Base-by-base conservation (phyloP, 495 filamentous ascomycete genomes). In the Annulohypoxylon stygium region DNA sequence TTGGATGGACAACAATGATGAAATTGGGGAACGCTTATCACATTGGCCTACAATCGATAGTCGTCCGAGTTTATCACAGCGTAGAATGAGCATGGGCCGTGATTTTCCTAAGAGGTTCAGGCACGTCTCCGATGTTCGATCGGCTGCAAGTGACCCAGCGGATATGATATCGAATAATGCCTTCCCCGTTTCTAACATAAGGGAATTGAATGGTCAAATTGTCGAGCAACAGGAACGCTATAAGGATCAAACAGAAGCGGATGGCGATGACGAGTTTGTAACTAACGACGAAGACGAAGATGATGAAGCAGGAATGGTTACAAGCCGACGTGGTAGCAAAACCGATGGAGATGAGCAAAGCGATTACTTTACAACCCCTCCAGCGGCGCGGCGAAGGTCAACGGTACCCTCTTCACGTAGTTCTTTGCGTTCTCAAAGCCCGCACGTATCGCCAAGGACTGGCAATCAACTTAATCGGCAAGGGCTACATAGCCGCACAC, bases 201-300 rank as follows among this genome's bases (percentile, higher is more conserved):
- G 60, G 48, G 62, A 70, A 64, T 69, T 71, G 26, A 65, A 76
- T 65, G 60, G 67, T 23, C 76, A 75, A 51, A 70, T 72, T 25
- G 61, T 57, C 20, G 76, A 78, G 45, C 68, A 81, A 41, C 77
- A 84, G 59, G 78, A 74, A 59, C 73, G 75, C 59, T 69, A 75
- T 2, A 84, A 83, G 68, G 84, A 85, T 36, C 76, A 92, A 70
- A 93, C 90, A 2, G 93, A 93, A 72, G 93, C 87, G 37, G 93
- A 97, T 80, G 94, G 92, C 3, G 94, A 97, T 72, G 93, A 97
- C 71, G 94, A 97, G 79, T 85, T 93, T n/a, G 86, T 93, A n/a
- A 94, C 92, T 0, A 91, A 92, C 45, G 91, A 92, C 30, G 88
- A 90, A 47, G 88, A 90, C 39, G 83, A 87, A 20, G 86, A 88